These are phyloP conservation scores for Xylaria nigripes DNA, from an alignment of 495 filamentous ascomycete species.

Conservation along the genomic window DNA sequence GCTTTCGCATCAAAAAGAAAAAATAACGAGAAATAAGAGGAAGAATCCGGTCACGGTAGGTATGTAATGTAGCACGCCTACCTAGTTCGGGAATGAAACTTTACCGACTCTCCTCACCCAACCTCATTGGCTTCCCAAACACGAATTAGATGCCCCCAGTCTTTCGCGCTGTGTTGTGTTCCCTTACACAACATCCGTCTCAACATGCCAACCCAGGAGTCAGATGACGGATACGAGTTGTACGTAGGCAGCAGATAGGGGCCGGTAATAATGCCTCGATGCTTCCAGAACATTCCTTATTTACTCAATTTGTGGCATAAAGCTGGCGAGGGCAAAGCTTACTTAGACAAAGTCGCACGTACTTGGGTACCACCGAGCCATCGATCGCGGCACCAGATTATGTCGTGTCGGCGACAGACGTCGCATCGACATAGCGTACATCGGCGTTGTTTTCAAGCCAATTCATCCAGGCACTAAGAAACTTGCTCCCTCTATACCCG, in stretches of 20 bases:
- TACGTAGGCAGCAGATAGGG: too few species aligned
- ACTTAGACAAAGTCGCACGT: too few species aligned
- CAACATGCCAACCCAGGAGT: neutral
- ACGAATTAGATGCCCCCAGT: neutral
- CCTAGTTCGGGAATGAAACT: too few species aligned
- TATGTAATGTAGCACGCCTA: too few species aligned
- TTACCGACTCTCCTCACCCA: neutral
- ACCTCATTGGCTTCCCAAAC: neutral
- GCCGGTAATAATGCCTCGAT: neutral
- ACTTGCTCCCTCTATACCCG: slow-evolving; percentile 55
- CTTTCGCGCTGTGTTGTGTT: neutral
- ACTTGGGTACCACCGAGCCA: too few species aligned
- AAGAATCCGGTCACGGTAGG: too few species aligned
- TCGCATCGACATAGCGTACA: slow-evolving; percentile 69
- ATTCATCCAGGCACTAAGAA: slow-evolving; percentile 84
- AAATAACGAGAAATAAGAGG: too few species aligned
- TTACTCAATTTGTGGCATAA: neutral
- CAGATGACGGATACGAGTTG: neutral
- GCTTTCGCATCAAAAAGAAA: too few species aligned
- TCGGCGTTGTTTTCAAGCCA: slow-evolving; percentile 79
- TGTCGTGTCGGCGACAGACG: slow-evolving; percentile 37
- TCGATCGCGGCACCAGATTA: neutral
- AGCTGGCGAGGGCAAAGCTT: slow-evolving; percentile 1
- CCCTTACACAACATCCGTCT: neutral
- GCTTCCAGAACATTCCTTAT: neutral